phyloP scores from a whole-genome alignment of 352 stramenopile species.

The Phytopythium oedochilum region DNA sequence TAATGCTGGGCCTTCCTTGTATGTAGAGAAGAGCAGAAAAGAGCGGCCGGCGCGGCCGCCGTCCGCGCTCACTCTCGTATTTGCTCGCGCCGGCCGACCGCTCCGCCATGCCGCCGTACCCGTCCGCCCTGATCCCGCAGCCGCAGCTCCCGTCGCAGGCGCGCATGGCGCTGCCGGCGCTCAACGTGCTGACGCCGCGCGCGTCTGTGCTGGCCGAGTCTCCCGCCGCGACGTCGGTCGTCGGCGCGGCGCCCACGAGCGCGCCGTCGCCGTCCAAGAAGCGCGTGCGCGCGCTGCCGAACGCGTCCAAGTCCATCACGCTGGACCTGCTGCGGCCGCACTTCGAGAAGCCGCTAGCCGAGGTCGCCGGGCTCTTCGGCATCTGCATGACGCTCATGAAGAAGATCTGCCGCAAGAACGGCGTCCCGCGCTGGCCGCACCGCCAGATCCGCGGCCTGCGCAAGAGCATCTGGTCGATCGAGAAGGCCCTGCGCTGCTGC shows the following conservation, averaged over 20 bases:
- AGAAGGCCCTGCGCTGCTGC: slow-evolving; percentile 66
- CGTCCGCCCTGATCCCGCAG: slow-evolving; percentile 15
- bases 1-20: no score
- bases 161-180: slow-evolving; percentile 54
- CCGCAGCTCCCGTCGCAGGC: slow-evolving; percentile 24
- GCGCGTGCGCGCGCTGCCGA: slow-evolving; percentile 61
- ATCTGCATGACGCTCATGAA: slow-evolving; percentile 87
- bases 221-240: slow-evolving; percentile 14
- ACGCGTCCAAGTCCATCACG: slow-evolving; percentile 78
- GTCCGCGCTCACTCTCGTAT: not conserved
- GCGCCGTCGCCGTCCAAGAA: slow-evolving; percentile 51
- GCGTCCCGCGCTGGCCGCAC: slow-evolving; percentile 67
- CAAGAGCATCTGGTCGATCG: slow-evolving; percentile 79
- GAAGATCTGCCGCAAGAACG: slow-evolving; percentile 81
- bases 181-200: slow-evolving; percentile 28
- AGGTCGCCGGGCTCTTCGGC: slow-evolving; percentile 67
- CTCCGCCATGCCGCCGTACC: slow-evolving; percentile 3
- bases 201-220: slow-evolving; percentile 17
- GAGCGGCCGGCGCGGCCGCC: no score
- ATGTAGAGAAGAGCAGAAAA: not conserved
- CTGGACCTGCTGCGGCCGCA: slow-evolving; percentile 63
- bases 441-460: slow-evolving; percentile 66
- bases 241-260: not conserved
- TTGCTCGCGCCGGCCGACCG: slow-evolving; percentile 9
- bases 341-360: slow-evolving; percentile 71